These are phyloP conservation scores for Apocynum venetum DNA, from an alignment of 257 asterid species.

Conservation along the genomic window DNA sequence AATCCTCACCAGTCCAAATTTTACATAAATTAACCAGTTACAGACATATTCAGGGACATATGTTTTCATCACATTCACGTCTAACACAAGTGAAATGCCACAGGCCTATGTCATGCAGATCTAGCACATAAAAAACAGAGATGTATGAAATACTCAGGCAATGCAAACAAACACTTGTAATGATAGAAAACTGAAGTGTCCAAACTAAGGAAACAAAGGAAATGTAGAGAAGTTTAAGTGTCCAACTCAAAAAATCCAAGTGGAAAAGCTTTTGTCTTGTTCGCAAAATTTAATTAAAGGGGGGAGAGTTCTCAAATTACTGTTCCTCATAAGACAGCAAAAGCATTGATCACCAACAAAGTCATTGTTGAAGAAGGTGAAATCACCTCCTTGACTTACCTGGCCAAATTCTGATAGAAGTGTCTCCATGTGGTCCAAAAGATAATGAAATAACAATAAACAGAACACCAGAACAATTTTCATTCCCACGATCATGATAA, in stretches of 20 bases:
- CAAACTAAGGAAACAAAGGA: background rate
- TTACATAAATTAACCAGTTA: background rate
- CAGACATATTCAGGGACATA: background rate
- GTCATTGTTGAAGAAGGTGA: background rate
- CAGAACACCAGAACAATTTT: slow-evolving; percentile 3
- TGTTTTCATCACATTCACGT: background rate
- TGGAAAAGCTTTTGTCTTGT: background rate
- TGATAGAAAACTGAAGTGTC: background rate
- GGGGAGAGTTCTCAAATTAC: too few species aligned
- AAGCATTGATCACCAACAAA: background rate
- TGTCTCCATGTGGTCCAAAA: background rate
- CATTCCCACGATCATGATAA: slow-evolving; percentile 8
- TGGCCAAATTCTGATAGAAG: background rate
- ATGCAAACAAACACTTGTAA: background rate
- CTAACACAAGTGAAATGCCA: background rate
- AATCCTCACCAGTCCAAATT: background rate
- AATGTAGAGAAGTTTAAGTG: background rate
- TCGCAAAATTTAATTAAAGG: background rate
- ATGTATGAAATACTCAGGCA: background rate
- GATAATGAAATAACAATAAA: slow-evolving; percentile 6
- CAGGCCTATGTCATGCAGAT: background rate
- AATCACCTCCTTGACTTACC: slow-evolving; percentile 6
- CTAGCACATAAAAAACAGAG: background rate
- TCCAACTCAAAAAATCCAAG: background rate
- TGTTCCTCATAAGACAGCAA: background rate